phyloP scores from a whole-genome alignment of 306 rosid species.

The Castanopsis chinensis region DNA sequence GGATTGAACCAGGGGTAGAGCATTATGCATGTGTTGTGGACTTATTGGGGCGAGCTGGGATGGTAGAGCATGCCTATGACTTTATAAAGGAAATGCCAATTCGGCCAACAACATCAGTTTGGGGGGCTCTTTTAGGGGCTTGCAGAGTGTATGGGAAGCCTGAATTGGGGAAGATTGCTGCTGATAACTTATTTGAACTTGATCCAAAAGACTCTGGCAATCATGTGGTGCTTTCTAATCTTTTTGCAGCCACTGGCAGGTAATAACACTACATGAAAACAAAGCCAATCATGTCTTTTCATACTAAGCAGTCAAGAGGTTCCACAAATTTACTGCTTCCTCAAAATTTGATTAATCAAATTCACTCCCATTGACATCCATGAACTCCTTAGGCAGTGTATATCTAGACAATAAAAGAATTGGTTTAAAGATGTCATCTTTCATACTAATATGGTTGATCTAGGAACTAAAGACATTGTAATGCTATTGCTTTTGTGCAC shows the following conservation, averaged over 20 bases:
- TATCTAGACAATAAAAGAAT: not conserved
- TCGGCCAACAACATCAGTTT: conserved; percentile 64
- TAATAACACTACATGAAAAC: conserved; percentile 19
- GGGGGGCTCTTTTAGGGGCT: conserved; percentile 89
- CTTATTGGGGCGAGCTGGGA: conserved; percentile 76
- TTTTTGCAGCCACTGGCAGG: conserved; percentile 84
- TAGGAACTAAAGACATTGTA: not conserved
- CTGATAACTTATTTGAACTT: conserved; percentile 71
- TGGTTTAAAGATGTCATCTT: not conserved
- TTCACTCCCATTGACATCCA: not conserved
- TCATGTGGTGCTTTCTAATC: conserved; percentile 78
- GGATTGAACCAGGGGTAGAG: conserved; percentile 70
- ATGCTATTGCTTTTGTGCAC: not conserved
- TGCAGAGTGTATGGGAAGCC: conserved; percentile 73
- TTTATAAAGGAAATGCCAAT: conserved; percentile 68
- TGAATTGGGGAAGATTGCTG: conserved; percentile 70
- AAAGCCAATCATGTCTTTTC: not conserved
- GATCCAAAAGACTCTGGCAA: conserved; percentile 92
- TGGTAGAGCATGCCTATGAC: conserved; percentile 79
- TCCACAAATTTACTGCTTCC: not conserved
- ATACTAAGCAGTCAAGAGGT: not conserved
- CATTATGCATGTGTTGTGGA: conserved; percentile 85
- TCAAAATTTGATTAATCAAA: not conserved
- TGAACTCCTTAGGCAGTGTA: not conserved
- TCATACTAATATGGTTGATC: not conserved